Percentiles rank a stretch among this genome's conserved stretches.
phyloP scores from a whole-genome alignment of 1,284 basidiomycete genomes.

The Microbotryum violaceum region DNA sequence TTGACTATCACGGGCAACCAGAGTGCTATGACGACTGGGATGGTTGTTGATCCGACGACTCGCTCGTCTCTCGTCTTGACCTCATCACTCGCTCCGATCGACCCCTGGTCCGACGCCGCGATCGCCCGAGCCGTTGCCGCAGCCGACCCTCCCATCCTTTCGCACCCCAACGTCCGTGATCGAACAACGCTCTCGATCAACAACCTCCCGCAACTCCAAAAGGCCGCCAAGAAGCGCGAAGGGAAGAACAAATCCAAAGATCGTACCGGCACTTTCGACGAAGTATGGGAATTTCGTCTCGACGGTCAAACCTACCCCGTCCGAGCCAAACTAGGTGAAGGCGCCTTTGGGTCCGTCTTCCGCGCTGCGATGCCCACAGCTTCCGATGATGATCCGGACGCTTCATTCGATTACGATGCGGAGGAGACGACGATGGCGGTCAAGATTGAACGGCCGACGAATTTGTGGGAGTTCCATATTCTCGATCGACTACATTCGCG shows the following conservation, averaged over 20 bases:
- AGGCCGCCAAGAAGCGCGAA: slow-evolving; percentile 44
- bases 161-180: slow-evolving; percentile 58
- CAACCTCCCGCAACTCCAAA: slow-evolving; percentile 56
- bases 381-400: slow-evolving; percentile 50
- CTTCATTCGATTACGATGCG: slow-evolving; percentile 49
- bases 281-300: slow-evolving; percentile 44
- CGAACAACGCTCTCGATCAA: slow-evolving; percentile 51
- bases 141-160: slow-evolving; percentile 1
- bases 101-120: slow-evolving; percentile 68
- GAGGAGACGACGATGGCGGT: slow-evolving; percentile 67
- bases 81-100: slow-evolving; percentile 51
- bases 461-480: slow-evolving; percentile 88
- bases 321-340: slow-evolving; percentile 85
- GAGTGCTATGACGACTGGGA: slow-evolving; percentile 28
- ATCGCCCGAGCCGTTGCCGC: slow-evolving; percentile 55
- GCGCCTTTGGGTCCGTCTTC: slow-evolving; percentile 93
- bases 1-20: slow-evolving; percentile 40
- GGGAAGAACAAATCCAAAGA: slow-evolving; percentile 32
- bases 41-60: slow-evolving; percentile 34
- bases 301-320: slow-evolving; percentile 60
- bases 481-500: slow-evolving; percentile 67
- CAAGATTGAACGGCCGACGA: slow-evolving; percentile 84
- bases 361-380: slow-evolving; percentile 44
- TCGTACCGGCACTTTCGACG: slow-evolving; percentile 34
- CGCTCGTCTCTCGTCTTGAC: slow-evolving; percentile 2